Conservation (phyloP, 139 green algal genomes). For the Chlamydomonas asymmetrica region DNA sequence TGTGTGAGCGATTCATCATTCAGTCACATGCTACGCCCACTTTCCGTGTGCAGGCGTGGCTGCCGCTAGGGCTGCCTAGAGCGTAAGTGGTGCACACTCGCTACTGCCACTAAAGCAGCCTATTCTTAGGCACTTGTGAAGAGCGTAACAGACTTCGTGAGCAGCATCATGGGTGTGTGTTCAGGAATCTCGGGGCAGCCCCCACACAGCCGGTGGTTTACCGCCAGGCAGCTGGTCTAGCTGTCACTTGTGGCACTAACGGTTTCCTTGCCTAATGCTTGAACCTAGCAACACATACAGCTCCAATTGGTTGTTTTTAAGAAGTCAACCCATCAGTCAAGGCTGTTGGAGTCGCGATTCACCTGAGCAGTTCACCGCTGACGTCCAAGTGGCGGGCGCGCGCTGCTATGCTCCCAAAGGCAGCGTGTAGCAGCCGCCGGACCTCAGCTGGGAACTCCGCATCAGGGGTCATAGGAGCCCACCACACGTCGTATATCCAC, state of each 20-base stretch:
- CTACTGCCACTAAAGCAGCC: neutral
- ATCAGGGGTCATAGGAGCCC: slow-evolving; percentile 66
- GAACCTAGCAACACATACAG: too few relatives aligned
- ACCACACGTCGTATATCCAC: slow-evolving; percentile 87
- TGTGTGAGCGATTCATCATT: slow-evolving; percentile 22
- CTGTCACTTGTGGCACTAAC: too few relatives aligned
- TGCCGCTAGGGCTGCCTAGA: neutral
- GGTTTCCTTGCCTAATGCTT: too few relatives aligned
- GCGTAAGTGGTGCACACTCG: neutral
- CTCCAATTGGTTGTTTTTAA: too few relatives aligned
- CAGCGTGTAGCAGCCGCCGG: slow-evolving; percentile 62
- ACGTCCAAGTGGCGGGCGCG: slow-evolving; percentile 56
- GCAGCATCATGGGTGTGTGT: too few relatives aligned
- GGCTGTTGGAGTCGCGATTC: too few relatives aligned
- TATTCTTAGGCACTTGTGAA: neutral
- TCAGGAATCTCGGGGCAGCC: too few relatives aligned
- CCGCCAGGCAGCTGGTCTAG: too few relatives aligned
- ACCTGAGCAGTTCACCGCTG: slow-evolving; percentile 58
- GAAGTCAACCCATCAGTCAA: too few relatives aligned
- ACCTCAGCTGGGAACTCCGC: slow-evolving; percentile 73
- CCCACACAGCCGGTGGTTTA: too few relatives aligned
- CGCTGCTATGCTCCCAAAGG: slow-evolving; percentile 67
- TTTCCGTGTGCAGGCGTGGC: neutral
- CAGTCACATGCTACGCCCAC: too few relatives aligned
- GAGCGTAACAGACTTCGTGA: neutral